Evolutionary conservation across 352 stramenopile genomes (phyloP), one percentile per base, ranked within the genome.

Genomic region (Phytophthora litchii): DNA sequence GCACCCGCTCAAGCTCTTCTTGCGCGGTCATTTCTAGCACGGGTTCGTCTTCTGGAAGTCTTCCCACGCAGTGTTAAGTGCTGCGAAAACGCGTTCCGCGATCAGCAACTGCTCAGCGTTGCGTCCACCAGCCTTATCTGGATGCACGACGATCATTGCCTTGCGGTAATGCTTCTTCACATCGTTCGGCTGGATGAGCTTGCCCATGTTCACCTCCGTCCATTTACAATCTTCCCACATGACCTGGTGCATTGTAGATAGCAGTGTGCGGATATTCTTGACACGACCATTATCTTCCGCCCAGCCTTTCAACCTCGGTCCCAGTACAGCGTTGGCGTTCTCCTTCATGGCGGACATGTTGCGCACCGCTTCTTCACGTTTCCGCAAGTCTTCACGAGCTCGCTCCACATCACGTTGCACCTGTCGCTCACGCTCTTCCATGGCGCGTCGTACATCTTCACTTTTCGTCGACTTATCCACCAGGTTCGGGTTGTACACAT

Each of bases 111-210:
- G 86, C 60, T 97, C 88, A 36, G 89, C 75, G 14, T 83, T 92
- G 50, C 86, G 83, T 13, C 89, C 88, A 25, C 80, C 80, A 46
- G 83, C 83, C 67, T 97, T 97, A 76, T 97, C 91, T 9, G 89
- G 87, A 54, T 97, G 91, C 40, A 97, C 91, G 25, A 97, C 84
- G 51, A 97, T 91, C 89, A 97, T 97, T 29, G 91, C 88, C 64
- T 94, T 93, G 42, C 88, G 86, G 67, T 97, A 97, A 59, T 91
- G 62, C 65, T 94, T 89, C 72, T 97, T 97, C n/a, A 97, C 84
- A 54, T 95, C 86, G 38, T 81, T 74, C n/a, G 88, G 89, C 63
- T 88, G 72, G 20, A 97, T 79, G n/a, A 97, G 81, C 66, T 96
- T 95, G 60, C 83, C 89, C 86, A 97, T 94, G 70, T 92, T 92